phyloP scores from a whole-genome alignment of 805 yeast genomes.

The Yamadazyma akitaensis region DNA sequence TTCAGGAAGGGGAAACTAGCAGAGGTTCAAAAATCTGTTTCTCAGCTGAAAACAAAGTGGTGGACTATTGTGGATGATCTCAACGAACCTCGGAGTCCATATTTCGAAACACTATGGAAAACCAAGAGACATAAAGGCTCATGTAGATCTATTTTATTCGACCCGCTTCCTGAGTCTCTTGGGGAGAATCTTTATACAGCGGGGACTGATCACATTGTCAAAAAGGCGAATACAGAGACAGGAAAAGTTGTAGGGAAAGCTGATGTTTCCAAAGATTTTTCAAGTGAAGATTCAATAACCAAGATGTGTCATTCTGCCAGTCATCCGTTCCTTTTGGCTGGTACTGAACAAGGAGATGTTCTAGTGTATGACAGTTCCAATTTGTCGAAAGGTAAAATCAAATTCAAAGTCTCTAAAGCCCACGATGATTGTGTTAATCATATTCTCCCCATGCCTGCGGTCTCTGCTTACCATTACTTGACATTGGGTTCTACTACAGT shows the following conservation, averaged over 20 bases:
- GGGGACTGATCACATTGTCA: slow-evolving; percentile 78
- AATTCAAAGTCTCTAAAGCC: slow-evolving; percentile 48
- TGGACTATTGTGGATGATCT: slow-evolving; percentile 42
- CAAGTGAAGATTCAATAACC: slow-evolving; percentile 34
- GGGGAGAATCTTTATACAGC: slow-evolving; percentile 62
- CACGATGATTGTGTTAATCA: slow-evolving; percentile 81
- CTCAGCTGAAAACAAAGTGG: slow-evolving; percentile 39
- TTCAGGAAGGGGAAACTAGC: slow-evolving; percentile 22
- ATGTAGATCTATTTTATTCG: slow-evolving; percentile 70
- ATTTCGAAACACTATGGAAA: slow-evolving; percentile 58
- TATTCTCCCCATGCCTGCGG: slow-evolving; percentile 64
- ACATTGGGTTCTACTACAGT: slow-evolving; percentile 81
- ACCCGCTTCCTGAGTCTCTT: slow-evolving; percentile 39
- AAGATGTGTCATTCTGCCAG: slow-evolving; percentile 44
- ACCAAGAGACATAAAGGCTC: slow-evolving; percentile 90
- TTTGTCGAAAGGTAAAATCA: slow-evolving; percentile 36
- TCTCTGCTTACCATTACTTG: slow-evolving; percentile 74
- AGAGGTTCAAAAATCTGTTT: slow-evolving; percentile 23
- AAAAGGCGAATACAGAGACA: slow-evolving; percentile 63
- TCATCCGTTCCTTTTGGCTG: slow-evolving; percentile 50
- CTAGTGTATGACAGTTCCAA: slow-evolving; percentile 58
- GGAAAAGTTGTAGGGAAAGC: slow-evolving; percentile 73
- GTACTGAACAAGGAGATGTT: slow-evolving; percentile 70
- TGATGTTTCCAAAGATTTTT: slow-evolving; percentile 19
- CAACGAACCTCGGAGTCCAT: slow-evolving; percentile 23